phyloP scores from a whole-genome alignment of 441 rosid genomes.

The Erysimum pusillum region DNA sequence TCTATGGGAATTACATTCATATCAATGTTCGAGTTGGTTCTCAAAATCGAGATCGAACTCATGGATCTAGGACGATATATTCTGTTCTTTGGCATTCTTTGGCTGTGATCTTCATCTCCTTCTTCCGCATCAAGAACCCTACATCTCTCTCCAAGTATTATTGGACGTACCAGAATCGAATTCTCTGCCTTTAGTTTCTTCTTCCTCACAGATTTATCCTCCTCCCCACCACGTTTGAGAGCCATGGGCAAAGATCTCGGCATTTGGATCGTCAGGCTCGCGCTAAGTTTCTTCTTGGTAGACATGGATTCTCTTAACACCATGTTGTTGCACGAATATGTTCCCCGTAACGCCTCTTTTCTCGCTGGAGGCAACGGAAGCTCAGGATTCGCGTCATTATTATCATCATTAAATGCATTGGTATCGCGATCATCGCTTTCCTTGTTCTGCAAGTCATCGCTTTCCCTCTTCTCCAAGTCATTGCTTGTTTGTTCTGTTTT shows the following conservation, averaged over 20 bases:
- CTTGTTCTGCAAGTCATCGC: background rate
- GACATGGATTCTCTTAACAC: constrained; percentile 42
- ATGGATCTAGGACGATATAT: constrained; percentile 54
- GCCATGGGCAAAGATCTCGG: constrained; percentile 55
- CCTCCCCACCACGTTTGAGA: constrained; percentile 24
- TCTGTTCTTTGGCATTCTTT: constrained; percentile 51
- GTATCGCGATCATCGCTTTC: constrained; percentile 1
- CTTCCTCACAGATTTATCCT: constrained; percentile 31
- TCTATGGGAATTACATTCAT: constrained; percentile 27
- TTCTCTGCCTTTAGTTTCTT: constrained; percentile 56
- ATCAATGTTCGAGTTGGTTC: constrained; percentile 50
- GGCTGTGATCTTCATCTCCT: constrained; percentile 45
- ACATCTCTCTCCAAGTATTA: constrained; percentile 79
- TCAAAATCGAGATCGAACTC: constrained; percentile 50
- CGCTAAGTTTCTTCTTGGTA: constrained; percentile 36
- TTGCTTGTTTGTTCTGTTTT: background rate
- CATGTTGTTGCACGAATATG: constrained; percentile 48
- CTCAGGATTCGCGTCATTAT: background rate
- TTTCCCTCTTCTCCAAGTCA: constrained; percentile 23
- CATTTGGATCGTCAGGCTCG: constrained; percentile 49
- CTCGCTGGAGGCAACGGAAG: constrained; percentile 58
- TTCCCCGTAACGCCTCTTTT: constrained; percentile 42
- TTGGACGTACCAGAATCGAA: constrained; percentile 64
- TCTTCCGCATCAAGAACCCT: constrained; percentile 54
- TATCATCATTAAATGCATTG: background rate